Conservation (phyloP, 495 filamentous ascomycete species). For the Neurospora tetraspora region DNA sequence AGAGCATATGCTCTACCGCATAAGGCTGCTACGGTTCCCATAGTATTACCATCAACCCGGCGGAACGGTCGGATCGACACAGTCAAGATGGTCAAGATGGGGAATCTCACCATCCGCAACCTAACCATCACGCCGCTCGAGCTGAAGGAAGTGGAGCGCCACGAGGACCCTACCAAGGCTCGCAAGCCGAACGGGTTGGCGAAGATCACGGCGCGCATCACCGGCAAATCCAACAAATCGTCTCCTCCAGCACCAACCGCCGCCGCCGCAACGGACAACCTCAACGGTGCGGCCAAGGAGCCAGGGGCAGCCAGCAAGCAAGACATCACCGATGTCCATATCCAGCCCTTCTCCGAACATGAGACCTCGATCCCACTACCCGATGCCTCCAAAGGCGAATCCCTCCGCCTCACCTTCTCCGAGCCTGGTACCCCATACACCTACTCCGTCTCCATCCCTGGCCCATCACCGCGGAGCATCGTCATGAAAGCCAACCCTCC, state of each 20-base stretch:
- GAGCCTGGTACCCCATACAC: slow-evolving; percentile 22
- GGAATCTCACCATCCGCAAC: slow-evolving; percentile 72
- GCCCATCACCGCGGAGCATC: slow-evolving; percentile 15
- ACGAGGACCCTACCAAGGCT: slow-evolving; percentile 28
- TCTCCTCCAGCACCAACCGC: slow-evolving; percentile 3
- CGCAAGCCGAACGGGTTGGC: slow-evolving; percentile 28
- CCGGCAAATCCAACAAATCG: slow-evolving; percentile 25
- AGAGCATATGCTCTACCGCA: background rate
- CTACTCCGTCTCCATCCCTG: slow-evolving; percentile 32
- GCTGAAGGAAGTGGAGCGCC: slow-evolving; percentile 66
- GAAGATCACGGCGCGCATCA: slow-evolving; percentile 45
- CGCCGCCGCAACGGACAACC: slow-evolving; percentile 9
- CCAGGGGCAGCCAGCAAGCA: slow-evolving; percentile 11
- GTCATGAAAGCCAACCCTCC: background rate
- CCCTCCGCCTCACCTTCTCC: slow-evolving; percentile 35
- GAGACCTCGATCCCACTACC: slow-evolving; percentile 25
- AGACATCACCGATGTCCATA: slow-evolving; percentile 21
- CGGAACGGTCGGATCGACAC: background rate
- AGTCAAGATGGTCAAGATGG: slow-evolving; percentile 7
- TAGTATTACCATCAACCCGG: background rate
- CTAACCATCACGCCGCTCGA: slow-evolving; percentile 64
- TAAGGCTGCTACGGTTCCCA: background rate
- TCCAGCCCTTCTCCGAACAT: slow-evolving; percentile 29
- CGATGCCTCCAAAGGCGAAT: slow-evolving; percentile 23
- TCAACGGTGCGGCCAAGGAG: background rate